A percentile compares a stretch with the other conserved stretches of the same genome.
These are phyloP conservation scores for Alternaria ethzedia DNA, from an alignment of 2,329 filamentous ascomycete species.

Conservation along the genomic window DNA sequence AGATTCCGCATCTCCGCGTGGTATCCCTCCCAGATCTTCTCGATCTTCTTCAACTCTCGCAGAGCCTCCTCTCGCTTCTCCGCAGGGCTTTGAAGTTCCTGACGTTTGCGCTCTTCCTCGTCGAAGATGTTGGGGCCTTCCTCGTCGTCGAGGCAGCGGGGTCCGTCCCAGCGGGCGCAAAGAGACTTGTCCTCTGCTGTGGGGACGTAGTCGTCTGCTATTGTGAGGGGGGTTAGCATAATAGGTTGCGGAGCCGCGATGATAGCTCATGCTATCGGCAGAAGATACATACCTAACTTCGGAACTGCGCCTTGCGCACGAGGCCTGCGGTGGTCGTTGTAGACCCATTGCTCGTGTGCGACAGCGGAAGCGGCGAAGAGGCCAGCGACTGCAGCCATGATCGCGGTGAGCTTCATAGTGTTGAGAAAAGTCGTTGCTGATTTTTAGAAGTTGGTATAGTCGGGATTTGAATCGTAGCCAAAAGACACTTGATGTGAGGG, in stretches of 20 bases:
- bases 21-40: not conserved
- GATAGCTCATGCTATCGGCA: no score
- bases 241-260: not conserved
- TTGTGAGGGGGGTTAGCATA: not conserved
- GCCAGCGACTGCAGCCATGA: not conserved
- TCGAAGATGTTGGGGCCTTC: not conserved
- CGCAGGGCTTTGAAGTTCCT: not conserved
- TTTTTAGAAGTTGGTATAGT: no score
- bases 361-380: not conserved
- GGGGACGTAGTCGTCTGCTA: not conserved
- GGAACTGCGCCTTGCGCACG: accelerated
- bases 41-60: accelerated
- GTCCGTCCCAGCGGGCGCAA: not conserved
- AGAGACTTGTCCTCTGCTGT: not conserved
- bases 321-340: not conserved
- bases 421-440: not conserved
- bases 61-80: not conserved
- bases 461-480: no score
- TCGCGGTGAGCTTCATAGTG: not conserved
- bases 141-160: not conserved
- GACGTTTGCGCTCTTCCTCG: not conserved
- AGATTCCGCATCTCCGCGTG: not conserved
- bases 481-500: no score
- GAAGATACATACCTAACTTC: accelerated
- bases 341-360: not conserved